Conservation (phyloP, 495 filamentous ascomycete genomes). For the Neurospora tetrasperma region DNA sequence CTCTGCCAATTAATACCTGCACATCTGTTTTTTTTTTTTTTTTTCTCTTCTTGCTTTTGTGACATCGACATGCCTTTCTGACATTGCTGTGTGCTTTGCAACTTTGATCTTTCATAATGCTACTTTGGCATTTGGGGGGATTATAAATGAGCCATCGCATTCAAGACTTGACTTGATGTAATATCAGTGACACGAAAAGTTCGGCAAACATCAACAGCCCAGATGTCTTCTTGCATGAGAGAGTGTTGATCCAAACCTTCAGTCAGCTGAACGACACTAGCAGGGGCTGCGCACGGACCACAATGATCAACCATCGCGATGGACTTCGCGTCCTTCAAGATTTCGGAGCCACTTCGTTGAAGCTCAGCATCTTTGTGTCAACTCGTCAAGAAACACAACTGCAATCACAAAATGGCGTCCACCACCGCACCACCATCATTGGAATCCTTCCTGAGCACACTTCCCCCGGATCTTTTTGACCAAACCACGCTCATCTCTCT, state of each 20-base stretch:
- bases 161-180: not conserved
- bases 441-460: slow-evolving; percentile 3
- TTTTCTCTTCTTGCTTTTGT: not conserved
- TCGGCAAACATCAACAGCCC: not conserved
- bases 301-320: not conserved
- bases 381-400: not conserved
- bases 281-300: not conserved
- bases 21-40: not conserved
- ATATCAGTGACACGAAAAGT: not conserved
- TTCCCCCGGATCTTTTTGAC: slow-evolving; percentile 40
- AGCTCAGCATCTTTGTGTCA: not conserved
- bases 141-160: not conserved
- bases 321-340: not conserved
- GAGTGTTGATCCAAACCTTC: not conserved
- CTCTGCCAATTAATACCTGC: not conserved
- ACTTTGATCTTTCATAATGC: not conserved
- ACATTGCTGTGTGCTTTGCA: not conserved
- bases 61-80: not conserved
- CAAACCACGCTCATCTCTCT: slow-evolving; percentile 45
- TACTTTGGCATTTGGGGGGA: not conserved
- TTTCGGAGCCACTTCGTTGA: not conserved
- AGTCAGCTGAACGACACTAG: not conserved
- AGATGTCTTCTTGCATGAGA: not conserved
- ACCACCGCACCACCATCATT: slow-evolving; percentile 7
- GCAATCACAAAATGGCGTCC: slow-evolving; percentile 9